These are phyloP conservation scores for Dimargaris cristalligena DNA, from an alignment of 192 early-diverging fungal genomes.

Conservation along the genomic window DNA sequence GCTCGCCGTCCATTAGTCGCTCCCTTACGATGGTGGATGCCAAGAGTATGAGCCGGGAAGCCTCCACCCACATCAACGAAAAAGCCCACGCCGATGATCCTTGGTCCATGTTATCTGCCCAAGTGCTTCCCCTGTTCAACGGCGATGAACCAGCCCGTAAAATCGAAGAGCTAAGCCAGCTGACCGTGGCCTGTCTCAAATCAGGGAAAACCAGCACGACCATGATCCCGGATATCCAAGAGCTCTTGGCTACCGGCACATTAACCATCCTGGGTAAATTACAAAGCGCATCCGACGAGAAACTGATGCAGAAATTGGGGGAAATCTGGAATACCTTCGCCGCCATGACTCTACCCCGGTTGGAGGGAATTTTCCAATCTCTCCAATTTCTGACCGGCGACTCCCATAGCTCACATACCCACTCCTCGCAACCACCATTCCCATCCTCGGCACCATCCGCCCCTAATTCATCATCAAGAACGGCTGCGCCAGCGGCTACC, in stretches of 20 bases:
- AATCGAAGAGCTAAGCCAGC: conserved; percentile 1
- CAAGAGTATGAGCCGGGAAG: too few relatives aligned
- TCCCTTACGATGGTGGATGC: too few relatives aligned
- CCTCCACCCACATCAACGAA: too few relatives aligned
- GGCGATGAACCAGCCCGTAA: not conserved
- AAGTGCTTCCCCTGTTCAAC: not conserved
- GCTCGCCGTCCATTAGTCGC: too few relatives aligned
- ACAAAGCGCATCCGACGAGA: not conserved
- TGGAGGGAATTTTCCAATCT: not conserved
- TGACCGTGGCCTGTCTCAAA: not conserved
- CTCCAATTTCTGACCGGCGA: not conserved
- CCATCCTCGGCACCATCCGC: too few relatives aligned
- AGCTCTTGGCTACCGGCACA: not conserved
- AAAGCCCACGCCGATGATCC: not conserved
- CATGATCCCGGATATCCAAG: not conserved
- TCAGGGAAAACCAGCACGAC: not conserved
- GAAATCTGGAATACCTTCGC: not conserved
- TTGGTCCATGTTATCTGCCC: not conserved
- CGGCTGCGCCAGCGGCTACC: not conserved
- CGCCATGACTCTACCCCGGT: not conserved
- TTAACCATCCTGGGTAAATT: not conserved
- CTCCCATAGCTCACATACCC: too few relatives aligned
- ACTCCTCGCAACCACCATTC: not conserved
- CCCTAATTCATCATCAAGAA: too few relatives aligned
- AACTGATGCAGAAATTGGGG: not conserved